Conservation (phyloP, 768 basidiomycete species). For the Lyophyllum shimeji region DNA sequence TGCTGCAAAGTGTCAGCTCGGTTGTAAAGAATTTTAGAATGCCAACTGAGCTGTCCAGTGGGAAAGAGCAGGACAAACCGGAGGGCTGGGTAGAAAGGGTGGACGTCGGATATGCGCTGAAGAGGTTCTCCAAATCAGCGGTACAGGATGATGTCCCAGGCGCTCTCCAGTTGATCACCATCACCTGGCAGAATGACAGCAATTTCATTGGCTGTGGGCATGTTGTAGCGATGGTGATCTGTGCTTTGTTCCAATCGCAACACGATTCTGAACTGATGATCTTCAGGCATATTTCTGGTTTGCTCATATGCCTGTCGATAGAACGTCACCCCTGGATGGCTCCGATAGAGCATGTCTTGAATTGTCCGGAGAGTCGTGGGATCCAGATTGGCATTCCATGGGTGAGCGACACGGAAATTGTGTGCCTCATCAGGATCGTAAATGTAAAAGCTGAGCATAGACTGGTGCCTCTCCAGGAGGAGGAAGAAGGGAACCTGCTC, state of each 20-base stretch:
- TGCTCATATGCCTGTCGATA: constrained; percentile 26
- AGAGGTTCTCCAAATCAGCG: constrained; percentile 22
- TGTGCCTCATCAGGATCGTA: constrained; percentile 33
- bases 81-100: constrained; percentile 35
- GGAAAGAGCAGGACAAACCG: constrained; percentile 48
- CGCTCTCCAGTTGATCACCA: constrained; percentile 14
- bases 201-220: constrained; percentile 41
- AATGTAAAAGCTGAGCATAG: constrained; percentile 40
- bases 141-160: constrained; percentile 34
- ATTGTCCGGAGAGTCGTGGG: constrained; percentile 17
- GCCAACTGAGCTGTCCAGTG: constrained; percentile 37
- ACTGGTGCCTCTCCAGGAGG: constrained; percentile 14
- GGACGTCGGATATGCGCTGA: constrained; percentile 29
- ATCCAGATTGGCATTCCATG: constrained; percentile 8
- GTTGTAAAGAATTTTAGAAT: constrained; percentile 18
- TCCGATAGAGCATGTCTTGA: constrained; percentile 14
- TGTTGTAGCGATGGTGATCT: constrained; percentile 32
- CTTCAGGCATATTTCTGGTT: background rate
- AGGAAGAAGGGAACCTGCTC: constrained; percentile 30
- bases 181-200: constrained; percentile 39
- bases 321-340: constrained; percentile 17
- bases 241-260: background rate
- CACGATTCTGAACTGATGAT: constrained; percentile 3
- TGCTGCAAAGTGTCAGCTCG: no score
- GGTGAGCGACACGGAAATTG: constrained; percentile 14